These are phyloP conservation scores for Chaetomium sp. DNA, from an alignment of 2,329 filamentous ascomycete genomes.

Conservation along the genomic window DNA sequence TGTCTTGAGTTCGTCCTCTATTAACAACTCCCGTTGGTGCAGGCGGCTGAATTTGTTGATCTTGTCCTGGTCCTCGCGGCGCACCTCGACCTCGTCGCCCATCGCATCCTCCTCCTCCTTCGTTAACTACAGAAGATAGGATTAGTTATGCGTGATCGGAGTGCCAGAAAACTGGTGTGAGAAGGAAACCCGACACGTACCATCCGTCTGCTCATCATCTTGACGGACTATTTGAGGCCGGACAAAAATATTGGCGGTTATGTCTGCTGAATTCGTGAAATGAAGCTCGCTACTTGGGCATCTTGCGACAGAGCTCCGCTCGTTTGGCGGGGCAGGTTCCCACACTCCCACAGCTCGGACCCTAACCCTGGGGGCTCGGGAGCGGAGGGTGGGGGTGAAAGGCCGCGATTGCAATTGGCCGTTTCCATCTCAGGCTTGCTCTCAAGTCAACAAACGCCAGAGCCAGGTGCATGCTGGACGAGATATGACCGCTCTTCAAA, in stretches of 20 bases:
- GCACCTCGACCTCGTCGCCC: conserved; percentile 83
- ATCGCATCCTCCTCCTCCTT: conserved; percentile 82
- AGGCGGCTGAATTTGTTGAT: conserved; percentile 97
- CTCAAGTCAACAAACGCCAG: background rate
- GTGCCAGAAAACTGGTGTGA: no score
- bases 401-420: background rate
- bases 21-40: conserved; percentile 72
- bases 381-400: no score
- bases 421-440: background rate
- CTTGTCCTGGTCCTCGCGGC: conserved; percentile 95
- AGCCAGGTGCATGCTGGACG: no score
- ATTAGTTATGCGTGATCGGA: background rate
- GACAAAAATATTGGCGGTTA: background rate
- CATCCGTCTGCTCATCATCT: conserved; percentile 17
- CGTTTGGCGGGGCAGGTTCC: background rate
- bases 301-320: background rate
- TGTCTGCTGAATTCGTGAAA: background rate
- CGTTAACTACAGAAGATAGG: conserved; percentile 59
- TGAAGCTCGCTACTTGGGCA: background rate
- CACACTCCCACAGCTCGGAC: background rate
- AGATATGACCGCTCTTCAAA: background rate
- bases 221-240: background rate
- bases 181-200: background rate
- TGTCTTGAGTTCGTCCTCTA: conserved; percentile 73
- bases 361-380: background rate